Evolutionary conservation across 2,329 filamentous ascomycete genomes (phyloP).

Genomic region (Tolypocladium paradoxum): DNA sequence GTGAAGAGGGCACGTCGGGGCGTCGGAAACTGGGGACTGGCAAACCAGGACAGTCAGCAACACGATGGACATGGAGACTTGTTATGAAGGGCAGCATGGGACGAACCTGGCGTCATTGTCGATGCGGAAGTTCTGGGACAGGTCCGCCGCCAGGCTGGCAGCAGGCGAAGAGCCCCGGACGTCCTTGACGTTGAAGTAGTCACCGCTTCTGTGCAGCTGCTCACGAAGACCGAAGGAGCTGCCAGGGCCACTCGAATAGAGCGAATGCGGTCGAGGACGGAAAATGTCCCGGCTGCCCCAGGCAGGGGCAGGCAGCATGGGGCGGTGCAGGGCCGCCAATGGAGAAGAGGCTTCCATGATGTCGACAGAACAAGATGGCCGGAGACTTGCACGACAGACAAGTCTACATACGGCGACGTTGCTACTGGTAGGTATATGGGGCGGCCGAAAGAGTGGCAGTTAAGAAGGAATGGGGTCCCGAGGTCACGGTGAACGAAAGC

Average conservation of each 20-base stretch:
- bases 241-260: conserved; percentile 44
- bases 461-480: conserved; percentile 3
- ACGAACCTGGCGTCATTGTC: conserved; percentile 72
- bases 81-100: not conserved
- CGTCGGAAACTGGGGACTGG: conserved; percentile 29
- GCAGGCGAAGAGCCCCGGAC: conserved; percentile 82
- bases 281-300: conserved; percentile 48
- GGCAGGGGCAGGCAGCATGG: conserved; percentile 46
- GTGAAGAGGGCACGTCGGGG: conserved; percentile 30
- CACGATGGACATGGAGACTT: not conserved
- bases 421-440: conserved; percentile 15
- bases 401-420: conserved; percentile 4
- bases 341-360: conserved; percentile 90
- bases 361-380: conserved; percentile 3
- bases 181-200: conserved; percentile 76
- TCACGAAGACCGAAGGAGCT: conserved; percentile 72
- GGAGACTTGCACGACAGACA: conserved; percentile 1
- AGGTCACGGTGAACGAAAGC: not conserved
- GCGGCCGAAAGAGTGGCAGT: conserved; percentile 8
- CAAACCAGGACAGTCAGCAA: conserved; percentile 1
- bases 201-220: conserved; percentile 50
- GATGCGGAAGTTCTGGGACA: conserved; percentile 94
- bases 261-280: conserved; percentile 35
- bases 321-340: conserved; percentile 81
- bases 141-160: conserved; percentile 79